Evolutionary conservation across 176 grass and related monocot genomes (phyloP).

Genomic region (Urochloa ruziziensis): DNA sequence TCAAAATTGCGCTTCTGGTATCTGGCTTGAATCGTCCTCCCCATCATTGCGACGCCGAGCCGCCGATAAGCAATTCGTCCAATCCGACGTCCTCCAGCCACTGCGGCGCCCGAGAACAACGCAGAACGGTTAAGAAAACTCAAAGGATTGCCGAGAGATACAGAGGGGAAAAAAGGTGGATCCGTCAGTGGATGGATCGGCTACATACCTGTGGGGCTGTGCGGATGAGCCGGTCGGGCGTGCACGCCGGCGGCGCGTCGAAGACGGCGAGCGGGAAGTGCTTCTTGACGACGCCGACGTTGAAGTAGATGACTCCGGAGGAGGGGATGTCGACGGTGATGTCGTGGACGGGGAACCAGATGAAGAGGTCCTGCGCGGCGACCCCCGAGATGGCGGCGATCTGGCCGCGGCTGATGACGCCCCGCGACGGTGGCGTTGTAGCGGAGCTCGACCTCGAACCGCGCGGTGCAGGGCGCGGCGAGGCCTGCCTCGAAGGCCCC

Average conservation of each 20-base stretch:
- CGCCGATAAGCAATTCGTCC: not conserved
- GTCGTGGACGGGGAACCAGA: constrained; percentile 71
- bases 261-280: constrained; percentile 66
- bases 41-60: constrained; percentile 12
- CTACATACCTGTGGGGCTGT: not conserved
- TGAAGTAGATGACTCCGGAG: constrained; percentile 79
- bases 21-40: not conserved
- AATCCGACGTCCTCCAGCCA: not conserved
- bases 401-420: constrained; percentile 47
- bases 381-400: constrained; percentile 57
- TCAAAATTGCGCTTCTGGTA: constrained; percentile 42
- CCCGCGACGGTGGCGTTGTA: constrained; percentile 66
- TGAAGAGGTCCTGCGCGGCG: constrained; percentile 70
- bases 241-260: constrained; percentile 69
- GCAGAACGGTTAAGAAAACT: not conserved
- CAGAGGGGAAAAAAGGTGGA: not conserved
- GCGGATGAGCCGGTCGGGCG: constrained; percentile 33
- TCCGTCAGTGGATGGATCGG: not conserved
- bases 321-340: constrained; percentile 64
- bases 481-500: constrained; percentile 59
- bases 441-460: constrained; percentile 49
- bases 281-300: constrained; percentile 75
- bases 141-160: no score
- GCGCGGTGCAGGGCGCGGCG: constrained; percentile 50
- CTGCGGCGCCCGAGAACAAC: not conserved